These are phyloP conservation scores for Theileria orientalis DNA, from an alignment of 169 alveolate species.

Conservation along the genomic window DNA sequence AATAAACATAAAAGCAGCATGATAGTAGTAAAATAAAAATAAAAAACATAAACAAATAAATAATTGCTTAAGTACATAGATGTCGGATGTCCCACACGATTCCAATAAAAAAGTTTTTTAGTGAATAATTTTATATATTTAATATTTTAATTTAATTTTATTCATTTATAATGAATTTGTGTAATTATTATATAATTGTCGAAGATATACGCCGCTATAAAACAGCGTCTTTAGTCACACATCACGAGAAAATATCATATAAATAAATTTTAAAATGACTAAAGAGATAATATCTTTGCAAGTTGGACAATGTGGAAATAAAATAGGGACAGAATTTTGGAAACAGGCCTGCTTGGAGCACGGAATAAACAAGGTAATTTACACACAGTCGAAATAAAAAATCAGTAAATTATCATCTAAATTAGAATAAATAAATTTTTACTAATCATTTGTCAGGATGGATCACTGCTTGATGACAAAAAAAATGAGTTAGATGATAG, in stretches of 20 bases:
- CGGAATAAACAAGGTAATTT: conserved; percentile 84
- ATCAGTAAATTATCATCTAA: not conserved
- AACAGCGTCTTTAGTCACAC: too few species aligned
- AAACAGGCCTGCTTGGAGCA: conserved; percentile 96
- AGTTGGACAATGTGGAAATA: conserved; percentile 99
- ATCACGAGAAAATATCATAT: too few species aligned
- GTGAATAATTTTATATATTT: too few species aligned
- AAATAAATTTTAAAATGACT: too few species aligned
- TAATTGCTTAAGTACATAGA: too few species aligned
- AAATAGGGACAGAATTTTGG: conserved; percentile 99
- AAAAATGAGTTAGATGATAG: conserved; percentile 85
- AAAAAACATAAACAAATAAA: too few species aligned
- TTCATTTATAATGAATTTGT: not conserved
- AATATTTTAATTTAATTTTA: not conserved
- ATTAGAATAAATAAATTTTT: not conserved
- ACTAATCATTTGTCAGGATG: conserved; percentile 54
- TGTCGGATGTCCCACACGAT: too few species aligned
- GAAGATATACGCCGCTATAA: too few species aligned
- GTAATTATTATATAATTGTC: not conserved
- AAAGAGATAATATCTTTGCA: conserved; percentile 95
- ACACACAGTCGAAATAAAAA: not conserved
- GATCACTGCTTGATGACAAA: conserved; percentile 64
- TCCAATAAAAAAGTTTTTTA: too few species aligned
- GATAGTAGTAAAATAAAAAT: too few species aligned
- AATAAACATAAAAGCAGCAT: too few species aligned